Conservation (phyloP, 2,329 filamentous ascomycete genomes). For the Polytolypa hystricis region DNA sequence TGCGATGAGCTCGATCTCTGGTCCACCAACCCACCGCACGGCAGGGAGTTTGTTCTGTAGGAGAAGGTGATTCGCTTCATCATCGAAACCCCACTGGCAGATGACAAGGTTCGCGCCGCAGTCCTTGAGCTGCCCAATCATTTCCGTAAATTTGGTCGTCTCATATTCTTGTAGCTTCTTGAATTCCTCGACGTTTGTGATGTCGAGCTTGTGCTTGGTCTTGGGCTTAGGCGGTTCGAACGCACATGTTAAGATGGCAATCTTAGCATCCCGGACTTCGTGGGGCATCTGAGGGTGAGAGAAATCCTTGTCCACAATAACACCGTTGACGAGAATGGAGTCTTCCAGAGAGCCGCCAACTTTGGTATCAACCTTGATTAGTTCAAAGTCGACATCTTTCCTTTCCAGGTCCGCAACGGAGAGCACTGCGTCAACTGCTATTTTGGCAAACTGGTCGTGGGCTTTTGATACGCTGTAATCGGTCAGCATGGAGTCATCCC, state of each 20-base stretch:
- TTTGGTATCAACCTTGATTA: constrained; percentile 99
- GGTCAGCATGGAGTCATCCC: constrained; percentile 4
- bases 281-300: constrained; percentile 98
- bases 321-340: constrained; percentile 87
- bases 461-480: constrained; percentile 69
- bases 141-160: constrained; percentile 90
- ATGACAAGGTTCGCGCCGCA: constrained; percentile 95
- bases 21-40: constrained; percentile 94
- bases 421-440: constrained; percentile 91
- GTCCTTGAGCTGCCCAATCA: constrained; percentile 97
- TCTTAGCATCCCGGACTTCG: constrained; percentile 88
- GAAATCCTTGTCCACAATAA: constrained; percentile 99
- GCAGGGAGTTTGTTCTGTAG: constrained; percentile 93
- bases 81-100: constrained; percentile 99
- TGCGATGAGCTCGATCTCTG: constrained; percentile 95
- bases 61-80: constrained; percentile 94
- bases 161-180: constrained; percentile 96
- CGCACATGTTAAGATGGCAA: constrained; percentile 93
- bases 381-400: constrained; percentile 95
- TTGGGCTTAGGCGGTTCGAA: constrained; percentile 99
- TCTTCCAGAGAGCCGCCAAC: constrained; percentile 90
- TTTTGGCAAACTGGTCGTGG: constrained; percentile 95
- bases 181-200: constrained; percentile 94
- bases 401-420: constrained; percentile 92
- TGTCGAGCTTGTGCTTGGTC: constrained; percentile 98